phyloP scores from a whole-genome alignment of 257 asterid species.

The Fraxinus pennsylvanica region DNA sequence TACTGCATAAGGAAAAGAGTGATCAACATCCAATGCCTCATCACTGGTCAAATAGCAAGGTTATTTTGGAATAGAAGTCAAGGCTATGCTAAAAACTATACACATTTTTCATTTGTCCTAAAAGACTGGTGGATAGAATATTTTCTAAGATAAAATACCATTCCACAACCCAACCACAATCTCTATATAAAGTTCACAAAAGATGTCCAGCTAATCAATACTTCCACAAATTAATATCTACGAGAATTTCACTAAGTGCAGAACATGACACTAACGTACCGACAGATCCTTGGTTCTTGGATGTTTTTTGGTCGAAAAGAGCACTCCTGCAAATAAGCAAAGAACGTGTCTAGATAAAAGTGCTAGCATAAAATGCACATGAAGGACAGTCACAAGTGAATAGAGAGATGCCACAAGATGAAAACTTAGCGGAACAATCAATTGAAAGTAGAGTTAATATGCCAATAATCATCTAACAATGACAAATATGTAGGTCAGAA shows the following conservation, averaged over 20 bases:
- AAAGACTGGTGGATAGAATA: background rate
- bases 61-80: background rate
- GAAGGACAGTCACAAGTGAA: slow-evolving; percentile 1
- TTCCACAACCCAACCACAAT: background rate
- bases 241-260: slow-evolving; percentile 3
- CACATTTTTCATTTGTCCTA: background rate
- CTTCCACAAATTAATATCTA: slow-evolving; percentile 12
- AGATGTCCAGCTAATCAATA: background rate
- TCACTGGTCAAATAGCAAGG: background rate
- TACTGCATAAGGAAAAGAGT: background rate
- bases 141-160: background rate
- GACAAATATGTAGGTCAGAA: background rate
- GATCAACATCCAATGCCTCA: background rate
- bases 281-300: slow-evolving; percentile 93
- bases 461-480: background rate
- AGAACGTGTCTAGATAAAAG: slow-evolving; percentile 20
- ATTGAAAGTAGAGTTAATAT: background rate
- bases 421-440: background rate
- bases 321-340: slow-evolving; percentile 65
- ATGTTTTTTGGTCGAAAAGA: slow-evolving; percentile 86
- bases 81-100: background rate
- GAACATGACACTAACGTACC: slow-evolving; percentile 49
- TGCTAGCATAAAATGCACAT: background rate
- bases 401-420: background rate
- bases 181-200: background rate